Percentiles rank a stretch among this genome's conserved stretches.
Conservation (phyloP, 805 yeast genomes). For the Schwanniomyces vanrijiae region DNA sequence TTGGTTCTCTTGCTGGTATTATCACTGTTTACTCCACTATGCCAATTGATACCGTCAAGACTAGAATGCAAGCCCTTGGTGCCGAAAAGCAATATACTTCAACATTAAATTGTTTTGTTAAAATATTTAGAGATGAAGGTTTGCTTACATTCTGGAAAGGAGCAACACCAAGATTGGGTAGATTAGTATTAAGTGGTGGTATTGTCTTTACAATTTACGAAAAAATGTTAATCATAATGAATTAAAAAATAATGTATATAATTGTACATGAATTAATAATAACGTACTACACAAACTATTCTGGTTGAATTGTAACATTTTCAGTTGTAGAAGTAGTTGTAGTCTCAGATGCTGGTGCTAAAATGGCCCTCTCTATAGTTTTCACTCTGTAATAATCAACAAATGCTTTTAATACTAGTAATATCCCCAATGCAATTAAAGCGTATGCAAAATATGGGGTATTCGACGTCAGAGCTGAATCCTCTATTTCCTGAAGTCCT, state of each 20-base stretch:
- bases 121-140: slow-evolving; percentile 85
- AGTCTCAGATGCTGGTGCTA: slow-evolving; percentile 40
- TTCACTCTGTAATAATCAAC: slow-evolving; percentile 74
- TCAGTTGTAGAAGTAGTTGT: slow-evolving; percentile 1
- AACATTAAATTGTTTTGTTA: slow-evolving; percentile 79
- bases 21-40: slow-evolving; percentile 89
- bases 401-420: slow-evolving; percentile 65
- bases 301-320: not conserved
- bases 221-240: slow-evolving; percentile 69
- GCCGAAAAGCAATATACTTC: slow-evolving; percentile 69
- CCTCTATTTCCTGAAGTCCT: slow-evolving; percentile 20
- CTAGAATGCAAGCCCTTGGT: slow-evolving; percentile 93
- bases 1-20: slow-evolving; percentile 89
- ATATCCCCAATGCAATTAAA: slow-evolving; percentile 65
- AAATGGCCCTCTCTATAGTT: slow-evolving; percentile 65
- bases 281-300: not conserved
- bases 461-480: slow-evolving; percentile 2
- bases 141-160: slow-evolving; percentile 94
- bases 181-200: slow-evolving; percentile 92
- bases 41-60: slow-evolving; percentile 95
- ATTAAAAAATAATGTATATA: slow-evolving; percentile 15
- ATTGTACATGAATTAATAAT: slow-evolving; percentile 2
- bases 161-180: slow-evolving; percentile 93
- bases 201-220: slow-evolving; percentile 96
- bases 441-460: slow-evolving; percentile 60